Evolutionary conservation across 176 grass and related monocot species (phyloP).

Genomic region (Triticum timopheevii): DNA sequence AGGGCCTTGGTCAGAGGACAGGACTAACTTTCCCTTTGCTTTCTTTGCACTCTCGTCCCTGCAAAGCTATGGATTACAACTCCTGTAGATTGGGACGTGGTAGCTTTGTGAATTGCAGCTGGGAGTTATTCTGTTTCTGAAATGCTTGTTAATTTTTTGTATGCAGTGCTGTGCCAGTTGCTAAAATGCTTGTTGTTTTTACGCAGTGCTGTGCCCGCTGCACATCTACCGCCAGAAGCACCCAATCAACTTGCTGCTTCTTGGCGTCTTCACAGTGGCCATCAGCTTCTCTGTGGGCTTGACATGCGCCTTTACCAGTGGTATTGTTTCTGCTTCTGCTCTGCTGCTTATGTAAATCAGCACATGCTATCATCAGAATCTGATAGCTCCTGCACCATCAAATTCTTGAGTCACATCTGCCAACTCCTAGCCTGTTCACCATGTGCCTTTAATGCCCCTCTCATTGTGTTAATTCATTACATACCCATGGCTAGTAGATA

Average conservation of each 20-base stretch:
- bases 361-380: too few species aligned
- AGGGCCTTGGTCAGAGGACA: background rate
- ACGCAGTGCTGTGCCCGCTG: conserved; percentile 55
- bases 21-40: conserved; percentile 20
- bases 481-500: background rate
- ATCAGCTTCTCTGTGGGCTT: conserved; percentile 77
- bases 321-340: background rate
- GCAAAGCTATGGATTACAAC: background rate
- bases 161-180: conserved; percentile 42
- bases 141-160: background rate
- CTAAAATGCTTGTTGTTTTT: too few species aligned
- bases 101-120: background rate
- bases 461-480: background rate
- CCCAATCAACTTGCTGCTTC: conserved; percentile 68
- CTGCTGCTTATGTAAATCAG: background rate
- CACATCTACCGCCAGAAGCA: conserved; percentile 73
- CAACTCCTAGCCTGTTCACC: too few species aligned
- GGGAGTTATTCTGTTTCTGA: background rate
- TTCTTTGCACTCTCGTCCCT: background rate
- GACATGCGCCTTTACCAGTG: conserved; percentile 70
- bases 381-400: too few species aligned
- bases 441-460: background rate
- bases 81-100: too few species aligned
- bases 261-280: conserved; percentile 62
- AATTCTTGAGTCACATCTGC: too few species aligned